phyloP scores from a whole-genome alignment of 192 early-diverging fungal genomes.

The Coemansia sp. region DNA sequence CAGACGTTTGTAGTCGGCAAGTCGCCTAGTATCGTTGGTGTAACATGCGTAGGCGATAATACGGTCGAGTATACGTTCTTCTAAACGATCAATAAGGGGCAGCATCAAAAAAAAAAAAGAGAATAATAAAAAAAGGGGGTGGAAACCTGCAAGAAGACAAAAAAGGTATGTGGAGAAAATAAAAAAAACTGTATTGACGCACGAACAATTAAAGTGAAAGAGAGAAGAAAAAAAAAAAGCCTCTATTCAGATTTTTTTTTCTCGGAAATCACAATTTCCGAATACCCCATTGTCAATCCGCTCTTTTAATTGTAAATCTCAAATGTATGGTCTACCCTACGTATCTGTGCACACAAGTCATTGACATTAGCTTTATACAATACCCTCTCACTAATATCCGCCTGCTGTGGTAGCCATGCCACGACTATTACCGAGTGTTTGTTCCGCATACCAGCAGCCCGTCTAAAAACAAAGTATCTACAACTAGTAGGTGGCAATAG shows the following conservation, averaged over 20 bases:
- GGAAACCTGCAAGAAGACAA: neutral
- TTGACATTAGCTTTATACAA: constrained; percentile 13
- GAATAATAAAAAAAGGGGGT: neutral
- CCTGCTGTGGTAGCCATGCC: constrained; percentile 23
- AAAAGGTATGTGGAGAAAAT: neutral
- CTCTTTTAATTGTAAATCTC: constrained; percentile 14
- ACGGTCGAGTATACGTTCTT: constrained; percentile 20
- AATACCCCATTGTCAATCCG: constrained; percentile 19
- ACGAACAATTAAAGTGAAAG: neutral
- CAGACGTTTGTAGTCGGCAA: constrained; percentile 11
- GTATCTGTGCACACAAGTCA: constrained; percentile 16
- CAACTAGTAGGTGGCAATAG: neutral
- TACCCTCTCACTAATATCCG: constrained; percentile 2
- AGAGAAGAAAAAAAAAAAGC: neutral
- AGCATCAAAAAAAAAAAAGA: neutral
- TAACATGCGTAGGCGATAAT: constrained; percentile 17
- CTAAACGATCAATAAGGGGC: constrained; percentile 1
- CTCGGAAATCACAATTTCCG: neutral
- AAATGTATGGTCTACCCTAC: constrained; percentile 19
- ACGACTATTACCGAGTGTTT: neutral
- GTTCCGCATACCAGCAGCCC: neutral
- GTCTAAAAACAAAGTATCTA: neutral
- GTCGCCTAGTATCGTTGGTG: neutral
- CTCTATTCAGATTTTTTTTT: neutral
- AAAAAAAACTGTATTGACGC: neutral